Base-by-base conservation (phyloP, 345 rosid genomes). In the Cardamine resedifolia region DNA sequence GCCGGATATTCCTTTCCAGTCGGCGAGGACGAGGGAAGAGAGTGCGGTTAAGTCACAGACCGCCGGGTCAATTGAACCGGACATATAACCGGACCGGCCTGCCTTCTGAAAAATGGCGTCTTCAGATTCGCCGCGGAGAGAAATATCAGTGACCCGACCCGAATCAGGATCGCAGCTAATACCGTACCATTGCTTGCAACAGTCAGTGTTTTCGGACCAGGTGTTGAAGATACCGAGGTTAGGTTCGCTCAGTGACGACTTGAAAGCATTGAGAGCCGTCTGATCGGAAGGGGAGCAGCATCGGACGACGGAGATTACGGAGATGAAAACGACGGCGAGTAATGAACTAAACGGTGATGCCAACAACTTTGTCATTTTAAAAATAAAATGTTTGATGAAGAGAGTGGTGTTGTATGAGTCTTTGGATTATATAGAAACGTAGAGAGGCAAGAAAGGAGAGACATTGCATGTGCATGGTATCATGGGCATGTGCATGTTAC, bases 101-200 rank as follows among this genome's bases (percentile, higher is more conserved):
- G 92, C 84, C 41, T 85, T 85, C 12, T 71, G 77, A 55, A 94
- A 87, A 72, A 91, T 82, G 5, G 90, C 92, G 71, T 94, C 98
- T 77, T 90, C 96, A 0, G 98, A 90, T 76, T 93, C 98, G 3
- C 98, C 98, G 0, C 98, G 96, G 47, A 94, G 95, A 61, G 80
- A 83, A 47, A 94, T 72, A 73, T 89, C 97, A 4, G 90, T 73
- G 78, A 94, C 97, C 21, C 92, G 87, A 44, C 59, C 73, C 31
- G 83, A 45, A 27, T 84, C 81, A 8, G 97, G 92, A 80, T 91
- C 81, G 66, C 96, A 91, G 85, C 89, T 86, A 70, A 94, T 63
- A 58, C 96, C 97, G 77, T 87, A 87, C 98, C 98, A 94, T 52
- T 27, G 36, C 58, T 76, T 38, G 80, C 96, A 90, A 85, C 93